phyloP scores from a whole-genome alignment of 2,329 filamentous ascomycete species.

The Nemania sp. region DNA sequence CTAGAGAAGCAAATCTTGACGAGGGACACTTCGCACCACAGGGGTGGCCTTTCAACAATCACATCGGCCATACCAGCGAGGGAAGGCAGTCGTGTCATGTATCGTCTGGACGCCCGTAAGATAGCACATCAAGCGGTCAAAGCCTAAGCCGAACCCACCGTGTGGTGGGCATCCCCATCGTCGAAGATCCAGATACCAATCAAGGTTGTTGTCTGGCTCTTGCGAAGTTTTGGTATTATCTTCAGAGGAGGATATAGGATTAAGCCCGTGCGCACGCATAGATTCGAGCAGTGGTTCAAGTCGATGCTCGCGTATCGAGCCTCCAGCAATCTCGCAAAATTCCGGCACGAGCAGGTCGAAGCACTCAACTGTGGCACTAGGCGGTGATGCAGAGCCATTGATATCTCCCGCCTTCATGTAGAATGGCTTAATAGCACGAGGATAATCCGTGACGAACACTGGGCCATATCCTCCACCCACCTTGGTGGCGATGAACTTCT shows the following conservation, averaged over 20 bases:
- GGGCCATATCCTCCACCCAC: constrained; percentile 61
- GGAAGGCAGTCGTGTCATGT: constrained; percentile 84
- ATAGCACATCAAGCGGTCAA: constrained; percentile 85
- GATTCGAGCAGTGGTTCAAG: constrained; percentile 67
- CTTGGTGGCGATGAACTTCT: constrained; percentile 77
- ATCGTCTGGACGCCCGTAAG: constrained; percentile 80
- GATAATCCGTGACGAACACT: constrained; percentile 92
- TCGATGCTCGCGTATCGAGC: constrained; percentile 86
- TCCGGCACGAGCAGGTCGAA: constrained; percentile 90
- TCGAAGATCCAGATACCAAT: constrained; percentile 88
- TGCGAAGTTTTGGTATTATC: constrained; percentile 34
- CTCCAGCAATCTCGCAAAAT: constrained; percentile 83
- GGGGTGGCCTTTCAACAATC: constrained; percentile 52
- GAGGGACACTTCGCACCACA: constrained; percentile 40
- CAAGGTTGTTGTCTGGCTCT: constrained; percentile 51
- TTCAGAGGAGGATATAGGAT: constrained; percentile 41
- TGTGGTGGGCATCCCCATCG: constrained; percentile 91
- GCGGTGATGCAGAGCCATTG: constrained; percentile 15
- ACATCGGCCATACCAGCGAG: constrained; percentile 70
- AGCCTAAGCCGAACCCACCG: constrained; percentile 88
- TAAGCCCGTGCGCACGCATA: constrained; percentile 72
- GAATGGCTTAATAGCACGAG: constrained; percentile 87
- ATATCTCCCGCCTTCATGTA: constrained; percentile 64
- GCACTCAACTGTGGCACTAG: constrained; percentile 72
- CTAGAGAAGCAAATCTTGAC: constrained; percentile 48